These are phyloP conservation scores for Corylus heterophylla DNA, from an alignment of 306 rosid genomes.

Conservation along the genomic window DNA sequence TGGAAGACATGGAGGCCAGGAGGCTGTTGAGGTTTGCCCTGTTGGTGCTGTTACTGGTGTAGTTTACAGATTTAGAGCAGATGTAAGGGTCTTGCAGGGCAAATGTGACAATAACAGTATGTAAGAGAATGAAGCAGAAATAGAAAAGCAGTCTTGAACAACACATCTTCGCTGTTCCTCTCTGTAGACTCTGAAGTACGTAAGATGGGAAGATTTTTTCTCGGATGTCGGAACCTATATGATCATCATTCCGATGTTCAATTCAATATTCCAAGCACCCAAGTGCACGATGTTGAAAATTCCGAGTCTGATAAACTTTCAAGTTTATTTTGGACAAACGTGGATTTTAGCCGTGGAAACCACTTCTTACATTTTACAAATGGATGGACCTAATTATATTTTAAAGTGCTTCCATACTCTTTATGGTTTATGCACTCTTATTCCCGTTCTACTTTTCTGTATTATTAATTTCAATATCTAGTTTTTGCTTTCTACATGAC, in stretches of 20 bases:
- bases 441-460: no score
- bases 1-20: constrained; percentile 3
- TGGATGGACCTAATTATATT: no score
- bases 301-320: neutral
- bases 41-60: constrained; percentile 10
- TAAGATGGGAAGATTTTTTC: neutral
- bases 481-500: no score
- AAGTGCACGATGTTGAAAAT: neutral
- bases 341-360: no score
- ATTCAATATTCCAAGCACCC: no score
- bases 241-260: no score
- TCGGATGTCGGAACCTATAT: neutral
- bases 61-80: neutral
- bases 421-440: no score
- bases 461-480: no score
- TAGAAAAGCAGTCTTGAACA: neutral
- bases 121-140: neutral
- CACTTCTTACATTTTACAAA: no score
- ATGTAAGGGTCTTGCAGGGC: neutral
- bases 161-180: neutral
- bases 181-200: neutral
- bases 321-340: no score
- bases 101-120: neutral
- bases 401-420: no score
- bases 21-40: constrained; percentile 15